These are phyloP conservation scores for Septoria linicola DNA, from an alignment of 2,329 filamentous ascomycete genomes.

Conservation along the genomic window DNA sequence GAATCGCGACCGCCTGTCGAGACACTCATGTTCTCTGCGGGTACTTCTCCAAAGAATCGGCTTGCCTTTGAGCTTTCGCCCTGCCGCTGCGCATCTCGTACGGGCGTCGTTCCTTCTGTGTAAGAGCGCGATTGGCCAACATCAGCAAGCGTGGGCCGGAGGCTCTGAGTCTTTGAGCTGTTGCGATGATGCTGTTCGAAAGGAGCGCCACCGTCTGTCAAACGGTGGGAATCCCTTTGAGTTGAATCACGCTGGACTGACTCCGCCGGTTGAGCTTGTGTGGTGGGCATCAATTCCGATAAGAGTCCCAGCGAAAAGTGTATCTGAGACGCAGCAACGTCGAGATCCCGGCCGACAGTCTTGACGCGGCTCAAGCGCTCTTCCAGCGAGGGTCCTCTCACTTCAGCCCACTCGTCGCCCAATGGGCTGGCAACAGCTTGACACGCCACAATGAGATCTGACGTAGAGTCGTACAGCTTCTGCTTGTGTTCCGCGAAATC, in stretches of 20 bases:
- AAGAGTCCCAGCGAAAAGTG: constrained; percentile 84
- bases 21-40: constrained; percentile 32
- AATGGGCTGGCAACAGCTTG: constrained; percentile 89
- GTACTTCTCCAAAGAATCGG: constrained; percentile 54
- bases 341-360: constrained; percentile 73
- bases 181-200: constrained; percentile 34
- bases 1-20: constrained; percentile 48
- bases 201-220: constrained; percentile 37
- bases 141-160: constrained; percentile 56
- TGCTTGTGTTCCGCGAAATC: constrained; percentile 93
- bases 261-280: constrained; percentile 42
- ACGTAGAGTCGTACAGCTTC: constrained; percentile 86
- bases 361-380: constrained; percentile 79
- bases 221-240: constrained; percentile 32
- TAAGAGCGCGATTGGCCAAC: constrained; percentile 64
- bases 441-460: constrained; percentile 81
- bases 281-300: constrained; percentile 70
- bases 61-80: constrained; percentile 51
- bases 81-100: constrained; percentile 24
- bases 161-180: constrained; percentile 38
- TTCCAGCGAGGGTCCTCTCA: constrained; percentile 86
- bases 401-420: constrained; percentile 91
- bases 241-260: constrained; percentile 2
- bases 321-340: constrained; percentile 82
- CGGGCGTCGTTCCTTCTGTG: constrained; percentile 51